Evolutionary conservation across 2,329 filamentous ascomycete species (phyloP).

Genomic region (Clarireedia sp.): DNA sequence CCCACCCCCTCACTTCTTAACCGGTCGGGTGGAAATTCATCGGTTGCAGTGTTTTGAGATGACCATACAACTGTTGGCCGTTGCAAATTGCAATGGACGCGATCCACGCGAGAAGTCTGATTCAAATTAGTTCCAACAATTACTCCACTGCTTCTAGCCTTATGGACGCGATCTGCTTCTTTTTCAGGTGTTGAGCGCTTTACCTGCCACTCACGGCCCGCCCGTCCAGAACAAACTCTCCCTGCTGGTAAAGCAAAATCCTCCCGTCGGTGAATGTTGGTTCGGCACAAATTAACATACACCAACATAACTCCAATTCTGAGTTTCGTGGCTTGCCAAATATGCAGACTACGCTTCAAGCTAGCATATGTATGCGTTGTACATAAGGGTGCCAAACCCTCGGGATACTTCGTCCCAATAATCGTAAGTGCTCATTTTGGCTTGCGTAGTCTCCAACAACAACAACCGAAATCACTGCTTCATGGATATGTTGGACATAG

Average conservation of each 20-base stretch:
- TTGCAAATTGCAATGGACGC: neutral
- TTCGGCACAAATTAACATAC: too few species aligned
- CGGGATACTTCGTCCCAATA: constrained; percentile 1
- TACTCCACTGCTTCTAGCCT: constrained; percentile 20
- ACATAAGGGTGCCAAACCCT: constrained; percentile 6
- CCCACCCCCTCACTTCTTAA: too few species aligned
- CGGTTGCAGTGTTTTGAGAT: too few species aligned
- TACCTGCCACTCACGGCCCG: constrained; percentile 17
- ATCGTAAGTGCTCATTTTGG: neutral
- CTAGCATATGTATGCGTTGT: constrained; percentile 6
- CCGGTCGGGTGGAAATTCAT: too few species aligned
- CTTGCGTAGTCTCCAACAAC: neutral
- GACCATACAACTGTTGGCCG: too few species aligned
- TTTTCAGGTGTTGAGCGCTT: constrained; percentile 10
- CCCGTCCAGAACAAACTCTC: neutral
- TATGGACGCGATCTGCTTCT: constrained; percentile 10
- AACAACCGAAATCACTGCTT: constrained; percentile 1
- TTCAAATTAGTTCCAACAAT: neutral
- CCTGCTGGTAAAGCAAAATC: neutral
- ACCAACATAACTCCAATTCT: neutral
- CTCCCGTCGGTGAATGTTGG: constrained; percentile 2
- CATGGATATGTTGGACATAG: neutral
- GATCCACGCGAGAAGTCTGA: constrained; percentile 8
- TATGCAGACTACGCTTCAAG: constrained; percentile 4
- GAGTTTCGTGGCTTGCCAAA: constrained; percentile 6